These are phyloP conservation scores for Exobasidium cylindrosporum DNA, from an alignment of 1,284 basidiomycete genomes.

Conservation along the genomic window DNA sequence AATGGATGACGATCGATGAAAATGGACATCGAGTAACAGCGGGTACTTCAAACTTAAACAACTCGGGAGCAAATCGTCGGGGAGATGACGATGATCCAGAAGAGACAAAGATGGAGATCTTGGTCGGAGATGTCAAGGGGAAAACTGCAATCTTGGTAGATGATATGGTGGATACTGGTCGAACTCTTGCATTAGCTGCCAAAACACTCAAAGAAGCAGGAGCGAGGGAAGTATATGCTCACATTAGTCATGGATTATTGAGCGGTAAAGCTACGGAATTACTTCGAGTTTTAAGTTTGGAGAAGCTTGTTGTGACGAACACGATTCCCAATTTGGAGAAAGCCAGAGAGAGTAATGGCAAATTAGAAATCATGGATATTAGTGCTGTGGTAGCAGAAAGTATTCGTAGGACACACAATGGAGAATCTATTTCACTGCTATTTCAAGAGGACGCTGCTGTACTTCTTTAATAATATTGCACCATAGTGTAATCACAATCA, in stretches of 20 bases:
- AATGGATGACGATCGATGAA: conserved; percentile 52
- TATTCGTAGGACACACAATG: conserved; percentile 94
- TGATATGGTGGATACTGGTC: conserved; percentile 96
- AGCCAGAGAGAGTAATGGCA: conserved; percentile 58
- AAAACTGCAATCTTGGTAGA: conserved; percentile 89
- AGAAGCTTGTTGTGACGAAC: conserved; percentile 84
- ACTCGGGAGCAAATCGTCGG: neutral
- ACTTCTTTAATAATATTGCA: conserved; percentile 44
- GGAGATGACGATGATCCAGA: conserved; percentile 53
- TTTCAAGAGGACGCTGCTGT: conserved; percentile 51
- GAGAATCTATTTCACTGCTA: conserved; percentile 63
- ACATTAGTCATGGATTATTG: conserved; percentile 88
- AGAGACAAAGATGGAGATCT: conserved; percentile 72
- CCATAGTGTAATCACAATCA: too few species aligned
- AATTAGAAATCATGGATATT: conserved; percentile 71
- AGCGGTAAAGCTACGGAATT: conserved; percentile 77
- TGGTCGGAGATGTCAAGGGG: conserved; percentile 93
- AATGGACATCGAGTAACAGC: conserved; percentile 41
- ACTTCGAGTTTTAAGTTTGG: conserved; percentile 75
- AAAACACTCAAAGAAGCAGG: conserved; percentile 82
- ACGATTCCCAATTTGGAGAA: conserved; percentile 66
- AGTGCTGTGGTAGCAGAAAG: conserved; percentile 88
- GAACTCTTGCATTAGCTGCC: conserved; percentile 79
- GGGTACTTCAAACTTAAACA: conserved; percentile 18
- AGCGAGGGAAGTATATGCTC: conserved; percentile 79